A percentile compares a stretch with the other conserved stretches of the same genome.
phyloP scores from a whole-genome alignment of 148 eudicot genomes.

The Tetragonia tetragonoides region DNA sequence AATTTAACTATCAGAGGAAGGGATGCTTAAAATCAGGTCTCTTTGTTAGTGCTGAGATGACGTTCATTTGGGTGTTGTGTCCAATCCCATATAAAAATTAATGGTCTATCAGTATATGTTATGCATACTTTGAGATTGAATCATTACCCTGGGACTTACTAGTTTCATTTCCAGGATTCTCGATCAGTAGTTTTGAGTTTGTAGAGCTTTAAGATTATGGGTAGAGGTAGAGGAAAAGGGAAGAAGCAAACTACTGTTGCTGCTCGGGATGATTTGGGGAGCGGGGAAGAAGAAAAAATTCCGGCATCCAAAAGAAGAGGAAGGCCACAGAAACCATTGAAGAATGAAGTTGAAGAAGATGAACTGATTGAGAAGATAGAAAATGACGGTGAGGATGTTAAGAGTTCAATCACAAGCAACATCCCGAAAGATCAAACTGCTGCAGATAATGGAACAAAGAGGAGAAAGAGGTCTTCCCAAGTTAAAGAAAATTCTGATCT shows the following conservation, averaged over 20 bases:
- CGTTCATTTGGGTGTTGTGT: background rate
- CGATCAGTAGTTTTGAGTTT: constrained; percentile 8
- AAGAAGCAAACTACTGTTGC: constrained; percentile 41
- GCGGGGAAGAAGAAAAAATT: constrained; percentile 55
- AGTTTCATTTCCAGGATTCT: constrained; percentile 31
- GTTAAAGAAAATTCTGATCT: constrained; percentile 35
- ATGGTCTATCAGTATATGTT: background rate
- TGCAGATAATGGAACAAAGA: constrained; percentile 41
- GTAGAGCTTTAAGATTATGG: constrained; percentile 35
- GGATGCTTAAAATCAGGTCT: too few species aligned
- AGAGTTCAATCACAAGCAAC: constrained; percentile 26
- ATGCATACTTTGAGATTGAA: background rate
- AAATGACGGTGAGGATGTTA: constrained; percentile 29
- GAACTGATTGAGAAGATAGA: constrained; percentile 38
- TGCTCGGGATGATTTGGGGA: constrained; percentile 39
- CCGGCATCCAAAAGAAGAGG: constrained; percentile 47
- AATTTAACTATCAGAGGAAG: background rate
- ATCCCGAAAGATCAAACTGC: constrained; percentile 29
- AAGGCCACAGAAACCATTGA: constrained; percentile 50
- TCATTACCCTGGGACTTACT: background rate
- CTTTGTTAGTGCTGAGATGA: background rate
- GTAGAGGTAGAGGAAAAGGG: constrained; percentile 62
- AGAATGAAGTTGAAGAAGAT: constrained; percentile 36
- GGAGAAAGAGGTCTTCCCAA: constrained; percentile 49
- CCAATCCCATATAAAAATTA: background rate